Evolutionary conservation across 139 green algal species (phyloP), one percentile per base, ranked within the genome.

Genomic region (Ettlia oleoabundans): DNA sequence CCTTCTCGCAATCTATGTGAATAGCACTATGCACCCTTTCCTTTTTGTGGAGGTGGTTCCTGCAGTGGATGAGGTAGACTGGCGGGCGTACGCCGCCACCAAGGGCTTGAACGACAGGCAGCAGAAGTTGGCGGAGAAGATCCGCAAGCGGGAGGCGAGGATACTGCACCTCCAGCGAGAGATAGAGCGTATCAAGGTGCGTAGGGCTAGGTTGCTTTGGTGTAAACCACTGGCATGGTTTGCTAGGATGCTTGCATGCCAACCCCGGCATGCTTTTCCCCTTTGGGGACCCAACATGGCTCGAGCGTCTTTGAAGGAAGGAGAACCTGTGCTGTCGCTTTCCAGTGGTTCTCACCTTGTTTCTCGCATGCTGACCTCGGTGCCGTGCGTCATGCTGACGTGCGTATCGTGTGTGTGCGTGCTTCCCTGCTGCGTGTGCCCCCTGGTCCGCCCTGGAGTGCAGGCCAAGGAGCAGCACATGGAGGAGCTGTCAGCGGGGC

Each of bases 61-160:
- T n/a, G 24, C 40, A 63, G 78, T 52, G n/a, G 83, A 61, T 1
- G 65, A 69, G 21, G 55, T 96, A 58, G 88, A 95, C 88, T 96
- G 93, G 93, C 82, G 91, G n/a, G 43, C 64, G 0, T 92, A 91
- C 61, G 71, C 80, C 3, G 79, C 88, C 65, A 92, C 70, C 26
- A 82, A 92, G 30, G 79, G 84, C 30, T 86, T 98, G 24, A 98
- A 86, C 13, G 94, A 98, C 10, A 95, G 95, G 77, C 94, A 98
- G 88, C 83, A 95, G 77, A 98, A 97, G 91, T 58, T 95, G 30
- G 86, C 91, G 15, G 93, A 97, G 30, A 98, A 96, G 82, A 92
- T 99, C 33, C 80, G 87, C 26, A 94, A 93, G 75, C 83, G 86
- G 55, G 92, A 98, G 84, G 86, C 86, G 51, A 95, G 93, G 87